Base-by-base conservation (phyloP, 495 filamentous ascomycete genomes). In the Penicillium maclennaniae region DNA sequence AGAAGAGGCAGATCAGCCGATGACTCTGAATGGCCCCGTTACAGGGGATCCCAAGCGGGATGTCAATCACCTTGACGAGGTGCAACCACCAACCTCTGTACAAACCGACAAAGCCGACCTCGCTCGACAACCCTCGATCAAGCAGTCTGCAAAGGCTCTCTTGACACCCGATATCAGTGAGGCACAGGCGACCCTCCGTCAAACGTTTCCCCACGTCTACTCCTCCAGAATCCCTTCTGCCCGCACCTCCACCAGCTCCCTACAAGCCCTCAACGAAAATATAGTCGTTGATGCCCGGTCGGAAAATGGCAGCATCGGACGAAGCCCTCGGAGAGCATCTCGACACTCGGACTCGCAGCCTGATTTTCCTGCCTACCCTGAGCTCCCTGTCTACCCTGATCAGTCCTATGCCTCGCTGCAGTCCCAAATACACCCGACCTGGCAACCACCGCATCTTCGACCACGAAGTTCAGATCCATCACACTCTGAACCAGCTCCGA, bases 351-450 rank as follows among this genome's bases (percentile, higher is more conserved):
- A 70, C 21, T 49, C 49, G 15, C 51, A 42, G 43, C 44, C 63
- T 16, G 73, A 80, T 17, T 75, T 77, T 5, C 5, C 23, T 2
- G 23, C 23, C 23, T 23, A 23, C 5, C 23, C 23, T 23, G 23
- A 23, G 2, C 23, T 23, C 40, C 77, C 77, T 9, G 71, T 76
- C 23, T 81, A 81, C 47, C 78, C 78, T 39, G 73, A 81, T 56
- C 78, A 79, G 47, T 80, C 77, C 36, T 80, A 79, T 60, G 71
- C 70, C 40, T 71, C 72, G 14, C 62, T 81, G 19, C 78, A 79
- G 48, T 71, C 68, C 39, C 78, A 79, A 52, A 54, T 73, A 4
- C 74, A 79, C 48, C 76, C 76, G 4, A 73, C 71, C 25, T 76
- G 71, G 49, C 69, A 72, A 43, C 61, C 69, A 27, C 72, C 67